Evolutionary conservation across 148 eudicot genomes (phyloP).

Genomic region (Vaccinium myrtillus): DNA sequence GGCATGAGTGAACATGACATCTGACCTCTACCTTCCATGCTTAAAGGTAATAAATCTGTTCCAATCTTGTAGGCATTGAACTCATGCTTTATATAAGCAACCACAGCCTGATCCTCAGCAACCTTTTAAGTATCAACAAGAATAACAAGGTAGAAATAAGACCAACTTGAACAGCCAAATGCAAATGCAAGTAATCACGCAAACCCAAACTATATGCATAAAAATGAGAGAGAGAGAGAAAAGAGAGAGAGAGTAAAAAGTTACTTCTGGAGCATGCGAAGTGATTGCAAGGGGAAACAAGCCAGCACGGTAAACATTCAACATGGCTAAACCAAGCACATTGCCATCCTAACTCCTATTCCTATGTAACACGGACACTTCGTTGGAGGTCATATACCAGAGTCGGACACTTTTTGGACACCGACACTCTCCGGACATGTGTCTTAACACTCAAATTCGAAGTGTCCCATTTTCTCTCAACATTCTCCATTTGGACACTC

Average conservation of each 20-base stretch:
- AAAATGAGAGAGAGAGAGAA: not conserved
- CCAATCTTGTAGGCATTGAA: conserved; percentile 31
- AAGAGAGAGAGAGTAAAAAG: not conserved
- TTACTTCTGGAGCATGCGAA: not conserved
- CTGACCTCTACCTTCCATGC: conserved; percentile 18
- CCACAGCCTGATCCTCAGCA: conserved; percentile 46
- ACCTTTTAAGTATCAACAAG: conserved; percentile 44
- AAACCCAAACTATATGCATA: not conserved
- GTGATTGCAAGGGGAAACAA: not conserved
- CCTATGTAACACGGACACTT: too few species aligned
- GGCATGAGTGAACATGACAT: conserved; percentile 23
- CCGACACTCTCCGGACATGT: too few species aligned
- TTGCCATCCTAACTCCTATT: not conserved
- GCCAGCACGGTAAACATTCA: not conserved
- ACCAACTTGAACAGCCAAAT: not conserved
- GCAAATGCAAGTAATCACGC: not conserved
- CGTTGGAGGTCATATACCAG: too few species aligned
- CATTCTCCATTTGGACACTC: too few species aligned
- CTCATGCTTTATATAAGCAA: conserved; percentile 38
- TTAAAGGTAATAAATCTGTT: conserved; percentile 8
- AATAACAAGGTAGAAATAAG: not conserved
- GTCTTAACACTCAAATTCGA: too few species aligned
- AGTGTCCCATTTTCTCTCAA: too few species aligned
- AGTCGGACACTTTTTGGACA: too few species aligned
- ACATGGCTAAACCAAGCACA: not conserved